phyloP scores from a whole-genome alignment of 495 filamentous ascomycete genomes.

The Penicillium turbatum region DNA sequence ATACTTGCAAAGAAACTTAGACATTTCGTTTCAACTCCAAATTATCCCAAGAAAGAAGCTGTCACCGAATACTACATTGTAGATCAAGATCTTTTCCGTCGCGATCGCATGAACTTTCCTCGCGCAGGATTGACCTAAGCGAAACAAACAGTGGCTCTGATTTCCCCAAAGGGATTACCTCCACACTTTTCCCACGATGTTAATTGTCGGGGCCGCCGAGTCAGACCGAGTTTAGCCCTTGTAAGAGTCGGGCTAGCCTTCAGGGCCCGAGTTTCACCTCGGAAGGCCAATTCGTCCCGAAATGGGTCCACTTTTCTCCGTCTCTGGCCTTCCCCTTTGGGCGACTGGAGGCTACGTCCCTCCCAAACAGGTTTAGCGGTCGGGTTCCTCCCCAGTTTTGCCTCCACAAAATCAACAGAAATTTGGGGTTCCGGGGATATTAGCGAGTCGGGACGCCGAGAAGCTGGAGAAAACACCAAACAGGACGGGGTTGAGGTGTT shows the following conservation, averaged over 20 bases:
- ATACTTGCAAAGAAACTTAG: too few relatives aligned
- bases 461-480: not conserved
- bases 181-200: conserved; percentile 1
- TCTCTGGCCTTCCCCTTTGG: not conserved
- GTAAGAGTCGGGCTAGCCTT: conserved; percentile 1
- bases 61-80: too few relatives aligned
- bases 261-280: conserved; percentile 1
- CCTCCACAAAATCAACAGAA: conserved; percentile 5
- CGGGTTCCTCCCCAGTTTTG: conserved; percentile 17
- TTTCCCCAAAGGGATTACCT: conserved; percentile 9
- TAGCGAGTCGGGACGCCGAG: conserved; percentile 24
- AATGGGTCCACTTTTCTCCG: not conserved
- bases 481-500: not conserved
- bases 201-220: not conserved
- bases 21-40: too few relatives aligned
- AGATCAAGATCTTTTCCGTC: too few relatives aligned
- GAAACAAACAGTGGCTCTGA: conserved; percentile 13
- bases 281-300: not conserved
- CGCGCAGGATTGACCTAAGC: not conserved
- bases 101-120: not conserved
- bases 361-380: conserved; percentile 7
- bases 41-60: too few relatives aligned
- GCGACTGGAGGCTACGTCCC: conserved; percentile 15
- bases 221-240: not conserved
- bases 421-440: conserved; percentile 4